Evolutionary conservation across 371 early-diverging fungal species (phyloP).

Genomic region (Haplosporangium sp.): DNA sequence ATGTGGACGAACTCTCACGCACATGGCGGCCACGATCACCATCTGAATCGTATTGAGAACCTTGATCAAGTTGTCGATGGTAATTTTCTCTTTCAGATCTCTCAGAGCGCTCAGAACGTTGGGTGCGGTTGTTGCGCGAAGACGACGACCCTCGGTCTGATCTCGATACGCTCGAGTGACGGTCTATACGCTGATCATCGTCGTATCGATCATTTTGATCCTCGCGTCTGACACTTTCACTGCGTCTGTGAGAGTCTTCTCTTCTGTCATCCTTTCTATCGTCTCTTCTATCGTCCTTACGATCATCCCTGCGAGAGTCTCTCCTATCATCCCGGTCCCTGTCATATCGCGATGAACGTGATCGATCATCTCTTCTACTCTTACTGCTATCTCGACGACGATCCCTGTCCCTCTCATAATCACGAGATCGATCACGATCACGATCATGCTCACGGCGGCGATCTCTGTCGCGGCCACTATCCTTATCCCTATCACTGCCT

Average conservation of each 20-base stretch:
- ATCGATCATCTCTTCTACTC: constrained; percentile 16
- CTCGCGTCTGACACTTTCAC: constrained; percentile 2
- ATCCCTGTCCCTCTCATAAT: constrained; percentile 15
- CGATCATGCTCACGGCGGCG: constrained; percentile 13
- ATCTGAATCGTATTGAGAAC: constrained; percentile 11
- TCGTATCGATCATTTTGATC: not conserved
- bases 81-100: not conserved
- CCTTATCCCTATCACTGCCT: constrained; percentile 6
- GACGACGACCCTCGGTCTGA: constrained; percentile 10
- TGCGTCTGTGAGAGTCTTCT: not conserved
- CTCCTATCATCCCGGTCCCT: constrained; percentile 24
- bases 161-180: no score
- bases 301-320: constrained; percentile 17
- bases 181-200: not conserved
- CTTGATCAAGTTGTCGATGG: constrained; percentile 4
- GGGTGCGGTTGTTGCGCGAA: not conserved
- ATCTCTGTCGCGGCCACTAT: constrained; percentile 11
- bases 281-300: constrained; percentile 9
- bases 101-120: constrained; percentile 16
- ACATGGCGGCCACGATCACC: constrained; percentile 9
- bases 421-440: constrained; percentile 21
- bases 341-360: constrained; percentile 39
- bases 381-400: constrained; percentile 22
- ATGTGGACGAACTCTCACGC: constrained; percentile 7
- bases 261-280: constrained; percentile 9